phyloP scores from a whole-genome alignment of 2,329 filamentous ascomycete genomes.

The Fonsecaea nubica region DNA sequence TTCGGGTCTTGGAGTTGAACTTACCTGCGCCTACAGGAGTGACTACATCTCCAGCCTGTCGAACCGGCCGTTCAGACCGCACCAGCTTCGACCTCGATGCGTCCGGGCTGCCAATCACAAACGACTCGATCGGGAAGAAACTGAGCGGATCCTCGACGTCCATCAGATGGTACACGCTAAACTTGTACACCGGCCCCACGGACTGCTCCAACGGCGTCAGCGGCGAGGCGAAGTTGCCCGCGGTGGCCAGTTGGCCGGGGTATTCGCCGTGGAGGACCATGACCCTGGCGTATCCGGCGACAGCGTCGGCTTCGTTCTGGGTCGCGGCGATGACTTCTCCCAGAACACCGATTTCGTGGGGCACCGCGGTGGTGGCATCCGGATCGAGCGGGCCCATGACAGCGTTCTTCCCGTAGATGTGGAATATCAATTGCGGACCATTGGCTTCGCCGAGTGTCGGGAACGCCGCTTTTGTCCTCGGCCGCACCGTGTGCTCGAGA shows the following conservation, averaged over 20 bases:
- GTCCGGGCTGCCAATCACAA: slow-evolving; percentile 1
- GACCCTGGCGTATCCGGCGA: slow-evolving; percentile 51
- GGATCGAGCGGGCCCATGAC: slow-evolving; percentile 31
- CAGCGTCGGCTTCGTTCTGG: slow-evolving; percentile 53
- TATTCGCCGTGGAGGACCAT: slow-evolving; percentile 56
- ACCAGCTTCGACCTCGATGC: background rate
- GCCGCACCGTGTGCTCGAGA: slow-evolving; percentile 42
- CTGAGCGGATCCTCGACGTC: slow-evolving; percentile 43
- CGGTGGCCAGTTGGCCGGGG: slow-evolving; percentile 57
- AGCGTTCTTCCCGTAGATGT: slow-evolving; percentile 6
- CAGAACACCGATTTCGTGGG: slow-evolving; percentile 38
- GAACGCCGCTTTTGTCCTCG: slow-evolving; percentile 53
- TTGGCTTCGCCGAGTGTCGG: background rate
- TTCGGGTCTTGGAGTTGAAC: background rate
- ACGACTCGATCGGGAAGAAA: slow-evolving; percentile 19
- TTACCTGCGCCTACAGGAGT: background rate
- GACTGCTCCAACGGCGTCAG: slow-evolving; percentile 49
- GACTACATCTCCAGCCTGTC: background rate
- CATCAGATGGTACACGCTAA: slow-evolving; percentile 59
- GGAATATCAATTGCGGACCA: background rate
- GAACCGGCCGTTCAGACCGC: background rate
- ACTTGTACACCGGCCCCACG: slow-evolving; percentile 51
- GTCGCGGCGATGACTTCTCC: slow-evolving; percentile 56
- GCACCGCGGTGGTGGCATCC: slow-evolving; percentile 38
- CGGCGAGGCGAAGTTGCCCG: slow-evolving; percentile 55